Conservation (phyloP, 257 asterid species). For the Rubia yunnanensis region DNA sequence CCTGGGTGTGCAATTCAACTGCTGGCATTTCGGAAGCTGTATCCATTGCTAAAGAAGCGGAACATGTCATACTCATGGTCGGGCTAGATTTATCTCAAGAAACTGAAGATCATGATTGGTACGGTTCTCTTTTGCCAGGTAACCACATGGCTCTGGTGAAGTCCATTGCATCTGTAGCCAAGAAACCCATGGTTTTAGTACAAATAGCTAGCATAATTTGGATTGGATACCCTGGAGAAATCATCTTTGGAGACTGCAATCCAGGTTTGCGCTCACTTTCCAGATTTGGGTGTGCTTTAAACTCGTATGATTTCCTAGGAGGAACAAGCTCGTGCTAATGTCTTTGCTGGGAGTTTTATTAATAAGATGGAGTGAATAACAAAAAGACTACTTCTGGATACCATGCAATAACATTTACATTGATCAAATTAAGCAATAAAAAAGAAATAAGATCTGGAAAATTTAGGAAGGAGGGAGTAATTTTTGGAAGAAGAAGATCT, state of each 20-base stretch:
- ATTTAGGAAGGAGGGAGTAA: no score
- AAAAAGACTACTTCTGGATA: background rate
- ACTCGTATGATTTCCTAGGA: background rate
- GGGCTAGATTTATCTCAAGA: conserved; percentile 93
- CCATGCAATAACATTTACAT: no score
- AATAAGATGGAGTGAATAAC: background rate
- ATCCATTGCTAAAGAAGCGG: conserved; percentile 49
- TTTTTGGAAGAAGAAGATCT: no score
- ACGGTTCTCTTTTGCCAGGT: conserved; percentile 89
- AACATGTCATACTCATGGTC: conserved; percentile 54
- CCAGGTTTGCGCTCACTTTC: conserved; percentile 47
- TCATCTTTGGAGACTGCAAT: conserved; percentile 70
- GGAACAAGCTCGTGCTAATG: background rate
- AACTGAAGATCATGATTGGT: conserved; percentile 77
- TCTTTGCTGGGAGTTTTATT: no score
- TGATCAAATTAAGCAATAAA: no score
- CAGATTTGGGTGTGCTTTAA: background rate
- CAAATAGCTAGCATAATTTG: conserved; percentile 70
- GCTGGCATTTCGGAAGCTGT: conserved; percentile 46
- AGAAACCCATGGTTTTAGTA: conserved; percentile 64
- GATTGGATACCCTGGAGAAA: conserved; percentile 97
- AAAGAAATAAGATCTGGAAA: no score
- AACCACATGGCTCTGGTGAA: conserved; percentile 50
- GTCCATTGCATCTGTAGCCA: conserved; percentile 52
- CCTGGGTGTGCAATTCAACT: conserved; percentile 78